A percentile compares a stretch with the other conserved stretches of the same genome.
Conservation (phyloP, 331 rosid genomes). For the Quercus tomentella region DNA sequence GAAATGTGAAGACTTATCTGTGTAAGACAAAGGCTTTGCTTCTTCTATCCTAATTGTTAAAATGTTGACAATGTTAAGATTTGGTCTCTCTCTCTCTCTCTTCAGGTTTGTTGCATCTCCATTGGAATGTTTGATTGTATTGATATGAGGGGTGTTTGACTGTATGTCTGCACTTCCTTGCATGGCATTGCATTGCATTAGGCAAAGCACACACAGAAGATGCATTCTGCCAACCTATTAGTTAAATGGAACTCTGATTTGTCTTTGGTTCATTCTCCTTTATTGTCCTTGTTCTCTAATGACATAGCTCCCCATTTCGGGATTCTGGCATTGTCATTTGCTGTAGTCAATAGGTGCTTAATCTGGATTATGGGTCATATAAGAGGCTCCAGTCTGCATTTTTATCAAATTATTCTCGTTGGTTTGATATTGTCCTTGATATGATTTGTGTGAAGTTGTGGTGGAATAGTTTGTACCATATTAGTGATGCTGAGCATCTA, state of each 20-base stretch:
- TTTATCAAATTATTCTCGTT: neutral
- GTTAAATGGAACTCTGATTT: neutral
- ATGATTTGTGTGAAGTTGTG: too few species aligned
- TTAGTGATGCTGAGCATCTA: too few species aligned
- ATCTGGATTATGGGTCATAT: neutral
- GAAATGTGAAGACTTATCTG: slow-evolving; percentile 10
- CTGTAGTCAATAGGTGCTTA: too few species aligned
- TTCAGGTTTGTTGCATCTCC: too few species aligned
- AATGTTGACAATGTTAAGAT: neutral
- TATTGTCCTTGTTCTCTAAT: neutral
- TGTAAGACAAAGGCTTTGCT: neutral
- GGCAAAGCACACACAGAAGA: neutral
- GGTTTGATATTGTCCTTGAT: neutral
- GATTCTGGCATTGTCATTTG: too few species aligned
- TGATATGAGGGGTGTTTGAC: neutral
- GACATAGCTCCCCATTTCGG: too few species aligned
- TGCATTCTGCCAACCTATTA: neutral
- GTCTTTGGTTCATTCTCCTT: neutral
- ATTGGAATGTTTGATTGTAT: neutral
- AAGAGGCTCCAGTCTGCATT: neutral
- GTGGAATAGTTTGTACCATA: too few species aligned
- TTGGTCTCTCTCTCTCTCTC: neutral
- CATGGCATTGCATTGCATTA: neutral
- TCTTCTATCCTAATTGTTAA: neutral
- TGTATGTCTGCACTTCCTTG: neutral